Conservation (phyloP, 2,329 filamentous ascomycete genomes). For the Colletotrichum sp. region DNA sequence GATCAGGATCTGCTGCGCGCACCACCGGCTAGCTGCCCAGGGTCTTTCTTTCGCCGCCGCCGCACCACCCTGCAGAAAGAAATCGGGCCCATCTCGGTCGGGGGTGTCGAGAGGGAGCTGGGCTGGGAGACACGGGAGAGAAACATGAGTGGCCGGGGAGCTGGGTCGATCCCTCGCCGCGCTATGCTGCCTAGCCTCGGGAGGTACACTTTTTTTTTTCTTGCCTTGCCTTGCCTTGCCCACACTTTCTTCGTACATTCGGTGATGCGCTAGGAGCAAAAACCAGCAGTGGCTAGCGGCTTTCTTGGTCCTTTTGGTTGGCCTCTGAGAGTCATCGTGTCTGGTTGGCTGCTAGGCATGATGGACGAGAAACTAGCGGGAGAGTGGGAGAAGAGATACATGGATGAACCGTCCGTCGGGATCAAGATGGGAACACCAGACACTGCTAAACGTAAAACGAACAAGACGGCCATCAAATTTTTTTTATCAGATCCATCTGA, state of each 20-base stretch:
- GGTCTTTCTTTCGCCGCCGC: background rate
- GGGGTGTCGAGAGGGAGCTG: background rate
- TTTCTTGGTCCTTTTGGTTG: background rate
- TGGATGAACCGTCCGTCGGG: background rate
- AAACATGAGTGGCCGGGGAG: background rate
- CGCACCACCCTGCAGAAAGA: background rate
- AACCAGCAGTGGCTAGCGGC: background rate
- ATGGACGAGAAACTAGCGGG: background rate
- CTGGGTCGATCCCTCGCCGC: background rate
- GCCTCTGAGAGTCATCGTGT: background rate
- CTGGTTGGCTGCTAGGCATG: background rate
- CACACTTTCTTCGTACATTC: background rate
- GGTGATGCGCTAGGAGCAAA: background rate
- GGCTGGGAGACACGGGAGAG: background rate
- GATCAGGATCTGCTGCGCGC: background rate
- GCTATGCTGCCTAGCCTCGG: background rate
- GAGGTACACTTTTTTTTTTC: background rate
- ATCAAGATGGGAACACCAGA: background rate
- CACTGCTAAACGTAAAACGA: background rate
- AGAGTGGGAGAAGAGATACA: background rate
- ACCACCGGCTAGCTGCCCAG: background rate
- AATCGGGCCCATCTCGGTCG: constrained; percentile 11
- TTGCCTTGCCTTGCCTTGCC: background rate
- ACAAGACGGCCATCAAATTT: background rate
- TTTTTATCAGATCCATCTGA: constrained; percentile 22